Conservation (phyloP, 1,139 yeast species). For the Geotrichum macrosporum region DNA sequence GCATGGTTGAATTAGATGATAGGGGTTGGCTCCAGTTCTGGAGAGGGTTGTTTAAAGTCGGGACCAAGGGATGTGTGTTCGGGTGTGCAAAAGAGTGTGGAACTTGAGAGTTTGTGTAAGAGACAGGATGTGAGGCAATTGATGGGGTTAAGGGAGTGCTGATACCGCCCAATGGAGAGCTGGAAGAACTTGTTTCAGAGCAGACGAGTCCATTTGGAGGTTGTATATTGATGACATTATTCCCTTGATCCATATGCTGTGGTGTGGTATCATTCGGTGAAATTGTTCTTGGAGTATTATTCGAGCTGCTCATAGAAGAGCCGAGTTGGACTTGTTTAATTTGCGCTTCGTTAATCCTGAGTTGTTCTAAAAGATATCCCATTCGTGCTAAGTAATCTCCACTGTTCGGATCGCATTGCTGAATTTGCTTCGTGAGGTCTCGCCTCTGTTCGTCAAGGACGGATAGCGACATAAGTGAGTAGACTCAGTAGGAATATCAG, state of each 20-base stretch:
- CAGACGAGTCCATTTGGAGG: neutral
- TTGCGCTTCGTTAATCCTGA: constrained; percentile 4
- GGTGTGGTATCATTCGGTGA: neutral
- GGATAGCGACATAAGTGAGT: constrained; percentile 5
- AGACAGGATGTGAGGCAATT: neutral
- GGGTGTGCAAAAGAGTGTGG: neutral
- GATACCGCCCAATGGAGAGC: neutral
- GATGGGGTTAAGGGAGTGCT: neutral
- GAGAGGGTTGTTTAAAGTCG: neutral
- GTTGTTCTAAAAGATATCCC: constrained; percentile 5
- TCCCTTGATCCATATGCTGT: neutral
- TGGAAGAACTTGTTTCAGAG: neutral
- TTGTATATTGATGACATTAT: too few relatives aligned
- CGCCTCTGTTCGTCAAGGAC: constrained; percentile 7
- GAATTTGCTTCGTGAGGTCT: constrained; percentile 5
- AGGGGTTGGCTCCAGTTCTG: neutral
- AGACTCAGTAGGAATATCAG: neutral
- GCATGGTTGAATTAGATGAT: neutral
- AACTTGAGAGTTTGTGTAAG: neutral
- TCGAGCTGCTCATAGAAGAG: neutral
- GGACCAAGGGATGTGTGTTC: neutral
- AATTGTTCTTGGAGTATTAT: neutral
- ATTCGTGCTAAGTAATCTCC: constrained; percentile 9
- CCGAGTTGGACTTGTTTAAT: neutral
- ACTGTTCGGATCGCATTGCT: constrained; percentile 5